Evolutionary conservation across 2,329 filamentous ascomycete species (phyloP), one percentile per base, ranked within the genome.

Genomic region (Xylariales sp.): DNA sequence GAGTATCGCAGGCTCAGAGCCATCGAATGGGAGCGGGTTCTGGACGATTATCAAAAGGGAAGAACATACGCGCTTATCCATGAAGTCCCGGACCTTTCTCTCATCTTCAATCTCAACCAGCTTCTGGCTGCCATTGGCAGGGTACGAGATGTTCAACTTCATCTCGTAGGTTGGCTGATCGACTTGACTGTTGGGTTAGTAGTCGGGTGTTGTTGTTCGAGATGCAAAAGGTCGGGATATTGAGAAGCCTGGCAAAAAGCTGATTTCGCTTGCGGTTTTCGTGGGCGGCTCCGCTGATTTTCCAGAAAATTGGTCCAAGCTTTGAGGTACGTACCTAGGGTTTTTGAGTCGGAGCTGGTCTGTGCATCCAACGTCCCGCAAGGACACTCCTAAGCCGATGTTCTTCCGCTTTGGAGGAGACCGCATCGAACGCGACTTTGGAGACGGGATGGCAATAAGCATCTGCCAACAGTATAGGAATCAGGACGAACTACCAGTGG

Each of bases 51-150:
- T n/a, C n/a, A n/a, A n/a, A n/a, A 19, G 24, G 37, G 16, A 18
- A 32, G 9, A 54, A 79, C 80, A 68, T 82, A 86, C 86, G 74
- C 88, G 87, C 82, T 90, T 90, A 74, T 97, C 93, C 85, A 95
- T 90, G 84, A 97, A 97, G 77, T 93, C 81, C 70, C 88, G 86
- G 71, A 97, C 83, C 83, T 95, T 96, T 77, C 90, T 89, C 76
- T 98, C 94, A 86, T 98, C 94, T 68, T 98, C 93, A 63, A 98
- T 77, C 62, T 98, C 94, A 78, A 98, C 84, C 70, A 98, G 82
- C 82, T 98, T 98, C 76, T 98, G 93, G 68, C 89, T 93, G 84
- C 93, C 93, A 78, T 97, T 97, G 84, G 91, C 88, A 76, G 93
- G 93, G 84, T 90, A 95, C 62, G 73, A 77, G 64, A 81, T 78